A percentile compares a stretch with the other conserved stretches of the same genome.
These are phyloP conservation scores for Aspergillus nomiae DNA, from an alignment of 2,329 filamentous ascomycete species.

Conservation along the genomic window DNA sequence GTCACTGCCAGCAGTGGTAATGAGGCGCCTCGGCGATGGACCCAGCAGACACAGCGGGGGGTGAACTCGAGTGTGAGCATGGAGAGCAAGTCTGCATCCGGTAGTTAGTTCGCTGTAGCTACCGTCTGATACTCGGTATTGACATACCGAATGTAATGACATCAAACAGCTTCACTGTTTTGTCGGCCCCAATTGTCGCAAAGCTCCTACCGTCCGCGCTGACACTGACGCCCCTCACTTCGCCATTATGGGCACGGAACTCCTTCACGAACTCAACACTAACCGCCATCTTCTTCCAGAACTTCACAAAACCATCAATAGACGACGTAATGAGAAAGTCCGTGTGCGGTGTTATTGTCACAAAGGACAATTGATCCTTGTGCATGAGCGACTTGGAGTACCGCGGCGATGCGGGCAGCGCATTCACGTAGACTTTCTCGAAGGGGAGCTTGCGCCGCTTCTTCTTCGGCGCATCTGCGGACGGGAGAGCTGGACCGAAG, in stretches of 20 bases:
- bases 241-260: constrained; percentile 85
- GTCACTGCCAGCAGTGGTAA: constrained; percentile 83
- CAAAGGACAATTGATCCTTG: constrained; percentile 87
- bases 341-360: constrained; percentile 84
- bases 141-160: constrained; percentile 72
- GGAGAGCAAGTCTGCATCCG: constrained; percentile 66
- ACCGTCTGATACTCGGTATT: too few relatives aligned
- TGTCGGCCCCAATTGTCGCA: constrained; percentile 73
- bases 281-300: constrained; percentile 94
- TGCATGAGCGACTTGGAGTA: constrained; percentile 99
- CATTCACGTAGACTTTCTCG: constrained; percentile 92
- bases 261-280: constrained; percentile 98
- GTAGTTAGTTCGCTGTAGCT: constrained; percentile 15
- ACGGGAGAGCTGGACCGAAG: constrained; percentile 88
- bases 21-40: constrained; percentile 85
- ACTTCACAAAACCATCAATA: constrained; percentile 94
- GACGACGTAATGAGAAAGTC: constrained; percentile 96
- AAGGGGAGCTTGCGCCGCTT: constrained; percentile 88
- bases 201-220: constrained; percentile 92
- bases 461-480: constrained; percentile 77
- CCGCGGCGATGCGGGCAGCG: constrained; percentile 75
- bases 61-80: constrained; percentile 77
- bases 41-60: constrained; percentile 85
- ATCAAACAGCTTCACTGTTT: constrained; percentile 58
- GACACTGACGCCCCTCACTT: constrained; percentile 79